Conservation (phyloP, 768 basidiomycete species). For the Termitomyces sp. region DNA sequence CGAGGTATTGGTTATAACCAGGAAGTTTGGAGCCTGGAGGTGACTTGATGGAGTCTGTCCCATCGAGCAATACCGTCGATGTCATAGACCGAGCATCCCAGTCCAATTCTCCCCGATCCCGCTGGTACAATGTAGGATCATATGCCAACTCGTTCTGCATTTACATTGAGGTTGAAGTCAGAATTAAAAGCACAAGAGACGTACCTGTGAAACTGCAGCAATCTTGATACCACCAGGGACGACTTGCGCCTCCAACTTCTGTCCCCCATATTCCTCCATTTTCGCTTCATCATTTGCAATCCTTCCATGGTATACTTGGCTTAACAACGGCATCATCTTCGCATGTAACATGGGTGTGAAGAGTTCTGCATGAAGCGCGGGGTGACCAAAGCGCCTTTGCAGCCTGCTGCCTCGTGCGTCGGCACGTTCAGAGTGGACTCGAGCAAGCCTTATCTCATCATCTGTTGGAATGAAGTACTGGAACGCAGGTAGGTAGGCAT, state of each 20-base stretch:
- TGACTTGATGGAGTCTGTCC: conserved; percentile 35
- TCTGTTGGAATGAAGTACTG: conserved; percentile 81
- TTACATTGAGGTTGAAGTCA: neutral
- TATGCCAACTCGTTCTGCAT: conserved; percentile 68
- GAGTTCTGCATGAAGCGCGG: conserved; percentile 79
- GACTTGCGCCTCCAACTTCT: conserved; percentile 68
- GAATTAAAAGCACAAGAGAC: conserved; percentile 6
- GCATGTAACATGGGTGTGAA: conserved; percentile 88
- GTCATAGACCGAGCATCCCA: conserved; percentile 82
- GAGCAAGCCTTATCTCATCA: conserved; percentile 65
- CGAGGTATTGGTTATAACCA: conserved; percentile 57
- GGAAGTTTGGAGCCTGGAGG: conserved; percentile 28
- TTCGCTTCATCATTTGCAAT: conserved; percentile 58
- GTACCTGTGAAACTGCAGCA: conserved; percentile 72
- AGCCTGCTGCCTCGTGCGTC: conserved; percentile 72
- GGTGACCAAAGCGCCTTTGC: conserved; percentile 92
- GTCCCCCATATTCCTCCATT: conserved; percentile 73
- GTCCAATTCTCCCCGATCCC: conserved; percentile 81
- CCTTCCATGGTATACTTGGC: conserved; percentile 73
- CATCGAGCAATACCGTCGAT: conserved; percentile 50
- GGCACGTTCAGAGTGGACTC: conserved; percentile 72
- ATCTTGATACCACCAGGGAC: conserved; percentile 78
- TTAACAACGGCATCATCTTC: conserved; percentile 75
- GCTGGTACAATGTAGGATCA: conserved; percentile 71
- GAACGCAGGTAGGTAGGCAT: conserved; percentile 63